Evolutionary conservation across 495 filamentous ascomycete genomes (phyloP), one percentile per base, ranked within the genome.

Genomic region (Cladorrhinum samala): DNA sequence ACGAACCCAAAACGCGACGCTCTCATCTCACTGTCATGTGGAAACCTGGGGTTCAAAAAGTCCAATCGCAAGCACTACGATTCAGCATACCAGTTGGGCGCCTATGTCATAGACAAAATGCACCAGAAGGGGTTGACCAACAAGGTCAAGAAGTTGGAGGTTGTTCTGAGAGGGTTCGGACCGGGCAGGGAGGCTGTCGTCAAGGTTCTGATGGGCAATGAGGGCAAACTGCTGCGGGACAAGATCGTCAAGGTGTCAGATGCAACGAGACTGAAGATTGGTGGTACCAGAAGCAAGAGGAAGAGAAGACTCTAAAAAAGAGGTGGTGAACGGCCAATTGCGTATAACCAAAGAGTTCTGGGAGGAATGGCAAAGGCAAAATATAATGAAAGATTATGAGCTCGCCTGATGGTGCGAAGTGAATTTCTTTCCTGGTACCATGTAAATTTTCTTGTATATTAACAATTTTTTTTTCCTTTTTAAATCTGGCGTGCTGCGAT

Each of bases 251-350:
- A 82, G 60, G 88, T 97, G 36, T 78, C 84, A 19, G 93, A 98
- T 76, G 70, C 79, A 30, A 95, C 90, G 43, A 84, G 87, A 62
- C 65, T 97, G 64, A 98, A 97, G 72, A 95, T 96, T 74, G 93
- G 94, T 72, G 94, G 93, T 63, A 90, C 89, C 54, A 87, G 91
- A 68, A 89, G 88, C 74, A 76, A 74, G 64, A 87, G 81, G 62
- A 81, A 81, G 37, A 90, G 90, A 66, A 83, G 93, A 75, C 72
- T 96, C n/a, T n/a, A n/a, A n/a, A n/a, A n/a, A n/a, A n/a, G n/a
- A n/a, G n/a, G 73, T 86, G 89, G 75, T 91, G 76, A 65, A 58
- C 27, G 27, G 20, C n/a, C n/a, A n/a, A n/a, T 46, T 18, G 24
- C n/a, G 33, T 27, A n/a, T 24, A 7, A 19, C 19, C 17, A 41